phyloP scores from a whole-genome alignment of 805 yeast genomes.

The Barnettozyma vustinii region DNA sequence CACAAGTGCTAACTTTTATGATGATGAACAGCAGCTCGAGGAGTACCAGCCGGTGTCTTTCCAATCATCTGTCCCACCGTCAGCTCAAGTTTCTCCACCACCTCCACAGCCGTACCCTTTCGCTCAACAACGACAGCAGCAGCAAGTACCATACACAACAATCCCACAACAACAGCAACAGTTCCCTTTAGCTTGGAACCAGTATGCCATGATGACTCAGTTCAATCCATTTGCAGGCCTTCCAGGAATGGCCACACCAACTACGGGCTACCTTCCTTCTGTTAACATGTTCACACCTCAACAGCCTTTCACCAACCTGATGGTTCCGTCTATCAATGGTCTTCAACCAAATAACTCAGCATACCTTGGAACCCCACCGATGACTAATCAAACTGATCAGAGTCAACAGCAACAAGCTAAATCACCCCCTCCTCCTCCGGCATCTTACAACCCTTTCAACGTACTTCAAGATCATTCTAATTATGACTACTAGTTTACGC shows the following conservation, averaged over 20 bases:
- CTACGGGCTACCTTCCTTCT: background rate
- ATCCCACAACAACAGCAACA: background rate
- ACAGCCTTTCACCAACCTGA: background rate
- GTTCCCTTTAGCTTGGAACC: background rate
- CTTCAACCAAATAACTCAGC: background rate
- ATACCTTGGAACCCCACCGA: background rate
- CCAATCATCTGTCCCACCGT: background rate
- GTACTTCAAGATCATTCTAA: background rate
- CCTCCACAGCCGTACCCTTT: background rate
- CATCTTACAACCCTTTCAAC: background rate
- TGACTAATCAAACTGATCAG: background rate
- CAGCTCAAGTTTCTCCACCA: background rate
- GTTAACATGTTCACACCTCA: background rate
- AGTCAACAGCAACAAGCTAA: background rate
- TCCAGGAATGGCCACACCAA: constrained; percentile 1
- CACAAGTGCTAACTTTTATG: constrained; percentile 10
- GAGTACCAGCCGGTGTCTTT: background rate
- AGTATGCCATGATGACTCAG: background rate
- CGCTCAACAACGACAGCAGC: background rate
- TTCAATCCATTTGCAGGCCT: background rate
- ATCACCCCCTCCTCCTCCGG: constrained; percentile 1
- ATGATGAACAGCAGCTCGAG: constrained; percentile 3
- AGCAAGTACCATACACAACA: background rate
- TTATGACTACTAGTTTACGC: background rate
- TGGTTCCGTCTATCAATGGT: background rate